Evolutionary conservation across 345 rosid species (phyloP).

Genomic region (Gossypium stocksii): DNA sequence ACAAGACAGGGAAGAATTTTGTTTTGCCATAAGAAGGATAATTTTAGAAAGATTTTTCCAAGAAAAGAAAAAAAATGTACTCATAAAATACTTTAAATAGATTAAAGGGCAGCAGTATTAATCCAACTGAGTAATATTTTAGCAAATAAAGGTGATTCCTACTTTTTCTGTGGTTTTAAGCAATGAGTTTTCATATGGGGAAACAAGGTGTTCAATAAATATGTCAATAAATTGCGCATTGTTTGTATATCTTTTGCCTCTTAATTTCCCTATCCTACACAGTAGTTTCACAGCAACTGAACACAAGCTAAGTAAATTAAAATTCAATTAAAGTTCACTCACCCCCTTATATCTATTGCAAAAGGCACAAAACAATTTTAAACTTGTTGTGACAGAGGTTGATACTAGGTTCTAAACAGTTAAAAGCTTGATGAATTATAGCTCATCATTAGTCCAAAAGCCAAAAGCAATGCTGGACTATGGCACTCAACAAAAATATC

Average conservation of each 20-base stretch:
- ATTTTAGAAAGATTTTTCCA: not conserved
- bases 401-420: not conserved
- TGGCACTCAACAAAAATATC: slow-evolving; percentile 13
- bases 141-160: not conserved
- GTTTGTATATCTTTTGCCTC: not conserved
- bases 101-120: not conserved
- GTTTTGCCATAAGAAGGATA: not conserved
- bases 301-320: not conserved
- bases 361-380: not conserved
- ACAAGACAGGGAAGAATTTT: not conserved
- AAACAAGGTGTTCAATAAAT: too few species aligned
- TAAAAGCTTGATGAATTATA: not conserved
- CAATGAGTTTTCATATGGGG: not conserved
- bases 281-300: not conserved
- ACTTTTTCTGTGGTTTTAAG: not conserved
- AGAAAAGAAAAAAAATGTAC: not conserved
- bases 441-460: not conserved
- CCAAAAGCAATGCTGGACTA: not conserved
- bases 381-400: slow-evolving; percentile 8
- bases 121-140: not conserved
- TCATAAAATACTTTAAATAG: not conserved
- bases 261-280: slow-evolving; percentile 1
- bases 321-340: not conserved
- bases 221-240: not conserved
- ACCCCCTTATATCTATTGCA: not conserved